Conservation (phyloP, 1,284 basidiomycete species). For the Irpex sp. region DNA sequence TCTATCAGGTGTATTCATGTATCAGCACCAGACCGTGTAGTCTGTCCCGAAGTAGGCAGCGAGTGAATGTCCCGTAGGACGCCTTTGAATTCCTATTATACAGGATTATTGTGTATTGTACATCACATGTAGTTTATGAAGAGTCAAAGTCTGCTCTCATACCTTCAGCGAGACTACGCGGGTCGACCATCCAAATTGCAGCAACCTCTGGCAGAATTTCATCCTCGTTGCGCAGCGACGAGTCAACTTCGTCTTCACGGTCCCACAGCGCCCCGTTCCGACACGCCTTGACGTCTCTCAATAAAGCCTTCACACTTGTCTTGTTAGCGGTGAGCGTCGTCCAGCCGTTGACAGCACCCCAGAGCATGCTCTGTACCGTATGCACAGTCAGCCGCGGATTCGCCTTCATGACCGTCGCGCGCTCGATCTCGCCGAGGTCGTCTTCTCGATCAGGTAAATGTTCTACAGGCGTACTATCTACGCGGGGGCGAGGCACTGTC, state of each 20-base stretch:
- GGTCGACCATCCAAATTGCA: conserved; percentile 71
- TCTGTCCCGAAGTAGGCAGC: neutral
- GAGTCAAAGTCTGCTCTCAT: conserved; percentile 42
- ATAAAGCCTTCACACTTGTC: conserved; percentile 70
- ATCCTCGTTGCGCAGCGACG: conserved; percentile 7
- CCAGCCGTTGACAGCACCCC: conserved; percentile 68
- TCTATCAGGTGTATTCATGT: conserved; percentile 20
- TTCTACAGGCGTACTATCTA: conserved; percentile 5
- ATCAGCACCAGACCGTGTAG: conserved; percentile 23
- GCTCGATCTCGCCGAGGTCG: conserved; percentile 37
- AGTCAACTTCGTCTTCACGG: conserved; percentile 12
- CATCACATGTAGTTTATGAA: neutral
- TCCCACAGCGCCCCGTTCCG: conserved; percentile 27
- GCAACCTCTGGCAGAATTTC: conserved; percentile 29
- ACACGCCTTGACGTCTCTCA: conserved; percentile 49
- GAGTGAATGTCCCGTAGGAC: neutral
- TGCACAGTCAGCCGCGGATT: conserved; percentile 63
- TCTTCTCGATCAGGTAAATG: conserved; percentile 1
- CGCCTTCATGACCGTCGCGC: conserved; percentile 49
- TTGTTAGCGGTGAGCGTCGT: conserved; percentile 81
- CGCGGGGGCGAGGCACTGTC: conserved; percentile 30
- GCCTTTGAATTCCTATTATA: neutral
- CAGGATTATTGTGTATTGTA: neutral
- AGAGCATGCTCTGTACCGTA: conserved; percentile 65
- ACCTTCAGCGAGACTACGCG: conserved; percentile 70